A percentile compares a stretch with the other conserved stretches of the same genome.
Evolutionary conservation across 2,329 filamentous ascomycete species (phyloP).

Genomic region (Pseudopyricularia cyperi): DNA sequence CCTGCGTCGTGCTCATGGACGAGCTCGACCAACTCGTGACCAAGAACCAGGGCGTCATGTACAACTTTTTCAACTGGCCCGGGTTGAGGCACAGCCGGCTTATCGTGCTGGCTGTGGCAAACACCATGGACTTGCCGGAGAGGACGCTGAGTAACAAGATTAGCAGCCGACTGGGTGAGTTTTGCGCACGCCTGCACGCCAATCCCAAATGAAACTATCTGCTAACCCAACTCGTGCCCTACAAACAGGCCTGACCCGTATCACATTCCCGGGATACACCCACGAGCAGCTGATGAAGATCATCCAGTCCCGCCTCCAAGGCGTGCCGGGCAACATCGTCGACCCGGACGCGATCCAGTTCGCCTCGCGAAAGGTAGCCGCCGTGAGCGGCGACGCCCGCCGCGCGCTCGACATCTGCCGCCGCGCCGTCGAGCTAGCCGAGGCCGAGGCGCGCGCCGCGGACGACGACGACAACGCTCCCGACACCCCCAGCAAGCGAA

Average conservation of each 20-base stretch:
- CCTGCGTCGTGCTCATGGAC: conserved; percentile 96
- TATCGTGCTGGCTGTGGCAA: conserved; percentile 93
- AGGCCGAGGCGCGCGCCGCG: conserved; percentile 41
- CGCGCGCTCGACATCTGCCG: conserved; percentile 91
- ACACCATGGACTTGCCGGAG: conserved; percentile 97
- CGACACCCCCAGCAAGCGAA: conserved; percentile 17
- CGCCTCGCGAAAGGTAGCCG: conserved; percentile 88
- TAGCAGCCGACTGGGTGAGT: conserved; percentile 63
- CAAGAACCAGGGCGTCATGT: conserved; percentile 99
- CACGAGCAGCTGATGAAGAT: conserved; percentile 97
- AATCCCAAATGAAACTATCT: background rate
- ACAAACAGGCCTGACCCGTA: conserved; percentile 59
- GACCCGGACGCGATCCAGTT: conserved; percentile 92
- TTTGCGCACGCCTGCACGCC: background rate
- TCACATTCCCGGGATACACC: conserved; percentile 94
- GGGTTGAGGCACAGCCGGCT: conserved; percentile 79
- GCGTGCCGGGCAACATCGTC: conserved; percentile 79
- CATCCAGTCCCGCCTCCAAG: conserved; percentile 83
- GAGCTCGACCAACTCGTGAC: conserved; percentile 96
- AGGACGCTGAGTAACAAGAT: conserved; percentile 97
- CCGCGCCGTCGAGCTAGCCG: conserved; percentile 86
- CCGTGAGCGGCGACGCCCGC: conserved; percentile 86
- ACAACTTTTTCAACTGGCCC: conserved; percentile 99
- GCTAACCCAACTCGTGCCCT: background rate
- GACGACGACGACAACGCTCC: conserved; percentile 16